These are phyloP conservation scores for Tricholoma furcatifolium DNA, from an alignment of 768 basidiomycete species.

Conservation along the genomic window DNA sequence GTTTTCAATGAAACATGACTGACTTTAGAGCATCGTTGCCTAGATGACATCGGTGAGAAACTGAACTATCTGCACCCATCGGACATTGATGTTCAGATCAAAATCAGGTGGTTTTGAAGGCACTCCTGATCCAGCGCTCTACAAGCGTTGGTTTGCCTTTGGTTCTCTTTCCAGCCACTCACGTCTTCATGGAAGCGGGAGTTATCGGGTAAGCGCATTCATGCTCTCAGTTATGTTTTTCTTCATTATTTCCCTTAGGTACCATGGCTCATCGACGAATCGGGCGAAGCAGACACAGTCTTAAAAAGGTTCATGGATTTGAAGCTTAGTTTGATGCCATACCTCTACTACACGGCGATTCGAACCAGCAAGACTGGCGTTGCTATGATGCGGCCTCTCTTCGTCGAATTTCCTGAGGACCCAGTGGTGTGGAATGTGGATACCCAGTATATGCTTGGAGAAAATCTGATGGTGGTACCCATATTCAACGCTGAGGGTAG, in stretches of 20 bases:
- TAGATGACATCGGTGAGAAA: conserved; percentile 43
- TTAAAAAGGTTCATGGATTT: conserved; percentile 38
- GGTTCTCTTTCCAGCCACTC: conserved; percentile 39
- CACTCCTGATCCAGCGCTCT: conserved; percentile 36
- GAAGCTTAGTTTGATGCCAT: conserved; percentile 47
- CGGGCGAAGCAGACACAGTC: conserved; percentile 33
- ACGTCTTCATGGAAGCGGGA: conserved; percentile 44
- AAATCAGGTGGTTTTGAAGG: conserved; percentile 28
- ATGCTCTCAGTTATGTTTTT: not conserved
- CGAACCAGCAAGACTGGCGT: conserved; percentile 28
- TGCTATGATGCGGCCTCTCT: conserved; percentile 33
- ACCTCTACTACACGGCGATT: conserved; percentile 33
- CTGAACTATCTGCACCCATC: conserved; percentile 3
- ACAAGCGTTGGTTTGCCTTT: conserved; percentile 48
- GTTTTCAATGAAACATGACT: not conserved
- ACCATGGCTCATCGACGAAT: conserved; percentile 44
- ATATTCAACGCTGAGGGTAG: conserved; percentile 26
- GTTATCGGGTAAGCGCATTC: conserved; percentile 37
- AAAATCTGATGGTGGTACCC: conserved; percentile 29
- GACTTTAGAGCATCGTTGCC: not conserved
- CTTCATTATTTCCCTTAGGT: conserved; percentile 19
- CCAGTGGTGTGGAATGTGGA: conserved; percentile 29
- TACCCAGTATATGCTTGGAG: conserved; percentile 32
- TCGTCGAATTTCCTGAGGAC: conserved; percentile 34
- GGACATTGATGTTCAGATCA: not conserved